Conservation (phyloP, 2,329 filamentous ascomycete species). For the Monosporascus sp. region DNA sequence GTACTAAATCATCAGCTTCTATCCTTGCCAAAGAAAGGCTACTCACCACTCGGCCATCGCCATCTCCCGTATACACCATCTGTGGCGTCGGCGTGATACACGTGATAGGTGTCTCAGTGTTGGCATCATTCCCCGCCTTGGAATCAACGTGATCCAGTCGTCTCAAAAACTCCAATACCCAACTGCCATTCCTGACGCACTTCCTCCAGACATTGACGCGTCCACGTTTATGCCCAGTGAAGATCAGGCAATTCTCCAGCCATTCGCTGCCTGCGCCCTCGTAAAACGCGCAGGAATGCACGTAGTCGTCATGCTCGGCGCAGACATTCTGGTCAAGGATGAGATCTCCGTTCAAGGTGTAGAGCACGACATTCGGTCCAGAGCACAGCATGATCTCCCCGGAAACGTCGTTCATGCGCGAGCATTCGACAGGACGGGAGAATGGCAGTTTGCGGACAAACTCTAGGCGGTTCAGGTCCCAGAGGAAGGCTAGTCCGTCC, state of each 20-base stretch:
- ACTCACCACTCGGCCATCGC: slow-evolving; percentile 83
- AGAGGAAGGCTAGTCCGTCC: slow-evolving; percentile 80
- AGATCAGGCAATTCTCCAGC: slow-evolving; percentile 78
- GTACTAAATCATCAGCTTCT: slow-evolving; percentile 41
- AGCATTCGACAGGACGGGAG: slow-evolving; percentile 52
- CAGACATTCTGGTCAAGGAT: slow-evolving; percentile 81
- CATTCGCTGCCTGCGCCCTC: slow-evolving; percentile 88
- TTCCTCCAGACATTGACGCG: slow-evolving; percentile 74
- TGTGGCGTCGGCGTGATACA: slow-evolving; percentile 80
- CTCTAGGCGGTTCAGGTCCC: slow-evolving; percentile 87
- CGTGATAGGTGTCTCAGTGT: slow-evolving; percentile 67
- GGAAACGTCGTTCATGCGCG: slow-evolving; percentile 81
- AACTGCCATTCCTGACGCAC: slow-evolving; percentile 56
- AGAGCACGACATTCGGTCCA: slow-evolving; percentile 68
- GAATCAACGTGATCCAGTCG: slow-evolving; percentile 75
- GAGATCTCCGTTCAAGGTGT: slow-evolving; percentile 80
- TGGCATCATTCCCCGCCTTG: slow-evolving; percentile 53
- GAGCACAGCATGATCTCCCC: slow-evolving; percentile 86
- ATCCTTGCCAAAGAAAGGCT: no score
- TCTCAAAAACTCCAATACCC: slow-evolving; percentile 73
- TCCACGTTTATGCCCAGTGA: slow-evolving; percentile 82
- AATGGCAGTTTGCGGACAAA: slow-evolving; percentile 72
- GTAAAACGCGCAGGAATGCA: slow-evolving; percentile 85
- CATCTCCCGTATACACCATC: slow-evolving; percentile 88
- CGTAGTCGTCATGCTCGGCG: slow-evolving; percentile 62